phyloP scores from a whole-genome alignment of 2,329 filamentous ascomycete species.

The Capronia americana region DNA sequence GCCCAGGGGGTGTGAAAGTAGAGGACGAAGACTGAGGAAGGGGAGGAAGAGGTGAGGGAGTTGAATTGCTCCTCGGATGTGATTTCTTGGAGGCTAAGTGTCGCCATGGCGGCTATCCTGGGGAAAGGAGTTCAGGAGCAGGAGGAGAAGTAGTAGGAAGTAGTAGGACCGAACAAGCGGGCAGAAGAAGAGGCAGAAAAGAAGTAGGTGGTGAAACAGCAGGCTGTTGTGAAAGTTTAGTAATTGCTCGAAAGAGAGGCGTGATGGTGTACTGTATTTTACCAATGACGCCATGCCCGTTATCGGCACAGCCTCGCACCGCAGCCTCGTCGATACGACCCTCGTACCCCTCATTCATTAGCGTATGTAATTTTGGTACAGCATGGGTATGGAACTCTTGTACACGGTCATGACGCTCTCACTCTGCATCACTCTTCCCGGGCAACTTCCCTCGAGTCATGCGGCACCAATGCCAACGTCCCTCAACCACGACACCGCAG shows the following conservation, averaged over 20 bases:
- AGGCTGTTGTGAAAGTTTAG: conserved; percentile 2
- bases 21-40: conserved; percentile 77
- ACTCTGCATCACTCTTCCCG: neutral
- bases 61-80: conserved; percentile 76
- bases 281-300: conserved; percentile 25
- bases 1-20: conserved; percentile 98
- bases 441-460: neutral
- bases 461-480: conserved; percentile 21
- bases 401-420: conserved; percentile 9
- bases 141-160: neutral
- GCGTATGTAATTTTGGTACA: neutral
- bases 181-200: neutral
- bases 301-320: conserved; percentile 16
- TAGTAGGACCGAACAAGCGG: neutral
- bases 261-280: conserved; percentile 22
- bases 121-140: neutral
- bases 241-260: conserved; percentile 15
- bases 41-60: conserved; percentile 67
- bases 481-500: conserved; percentile 21
- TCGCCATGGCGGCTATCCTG: conserved; percentile 65
- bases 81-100: conserved; percentile 78
- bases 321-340: neutral
- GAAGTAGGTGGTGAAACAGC: neutral
- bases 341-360: neutral
- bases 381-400: neutral